These are phyloP conservation scores for Arthrobotrys conoides DNA, from an alignment of 2,329 filamentous ascomycete species.

Conservation along the genomic window DNA sequence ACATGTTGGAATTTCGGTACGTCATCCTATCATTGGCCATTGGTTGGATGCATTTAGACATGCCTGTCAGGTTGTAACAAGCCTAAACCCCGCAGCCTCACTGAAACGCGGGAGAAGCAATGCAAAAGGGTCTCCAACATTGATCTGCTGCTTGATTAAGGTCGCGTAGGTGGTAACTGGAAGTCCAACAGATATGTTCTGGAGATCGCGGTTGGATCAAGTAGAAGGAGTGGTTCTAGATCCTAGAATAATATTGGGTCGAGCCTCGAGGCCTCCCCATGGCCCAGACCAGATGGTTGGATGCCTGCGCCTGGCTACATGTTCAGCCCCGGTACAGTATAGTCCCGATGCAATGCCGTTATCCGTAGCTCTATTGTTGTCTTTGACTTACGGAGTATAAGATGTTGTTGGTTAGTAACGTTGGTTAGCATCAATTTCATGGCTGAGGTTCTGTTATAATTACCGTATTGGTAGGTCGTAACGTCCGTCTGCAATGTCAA, in stretches of 20 bases:
- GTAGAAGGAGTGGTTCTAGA: not conserved
- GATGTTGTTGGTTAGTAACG: too few relatives aligned
- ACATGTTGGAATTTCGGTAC: constrained; percentile 46
- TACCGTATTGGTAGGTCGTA: not conserved
- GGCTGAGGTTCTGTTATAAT: too few relatives aligned
- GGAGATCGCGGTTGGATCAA: constrained; percentile 6
- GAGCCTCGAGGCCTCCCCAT: not conserved
- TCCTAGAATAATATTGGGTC: not conserved
- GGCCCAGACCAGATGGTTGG: not conserved
- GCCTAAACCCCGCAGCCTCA: constrained; percentile 21
- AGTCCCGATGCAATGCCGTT: not conserved
- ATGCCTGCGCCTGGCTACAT: not conserved
- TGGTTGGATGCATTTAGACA: constrained; percentile 31
- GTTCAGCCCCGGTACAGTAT: not conserved
- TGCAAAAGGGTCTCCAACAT: constrained; percentile 8
- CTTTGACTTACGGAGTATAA: too few relatives aligned
- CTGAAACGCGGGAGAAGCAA: constrained; percentile 18
- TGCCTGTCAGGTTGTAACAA: constrained; percentile 26
- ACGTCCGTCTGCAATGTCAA: not conserved
- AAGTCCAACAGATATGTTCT: constrained; percentile 3
- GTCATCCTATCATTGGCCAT: constrained; percentile 46
- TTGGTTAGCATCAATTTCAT: too few relatives aligned
- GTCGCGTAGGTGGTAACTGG: not conserved
- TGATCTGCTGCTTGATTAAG: constrained; percentile 19
- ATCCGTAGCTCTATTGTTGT: constrained; percentile 9